Evolutionary conservation across 2,329 filamentous ascomycete species (phyloP).

Genomic region (Pseudogymnoascus sp.): DNA sequence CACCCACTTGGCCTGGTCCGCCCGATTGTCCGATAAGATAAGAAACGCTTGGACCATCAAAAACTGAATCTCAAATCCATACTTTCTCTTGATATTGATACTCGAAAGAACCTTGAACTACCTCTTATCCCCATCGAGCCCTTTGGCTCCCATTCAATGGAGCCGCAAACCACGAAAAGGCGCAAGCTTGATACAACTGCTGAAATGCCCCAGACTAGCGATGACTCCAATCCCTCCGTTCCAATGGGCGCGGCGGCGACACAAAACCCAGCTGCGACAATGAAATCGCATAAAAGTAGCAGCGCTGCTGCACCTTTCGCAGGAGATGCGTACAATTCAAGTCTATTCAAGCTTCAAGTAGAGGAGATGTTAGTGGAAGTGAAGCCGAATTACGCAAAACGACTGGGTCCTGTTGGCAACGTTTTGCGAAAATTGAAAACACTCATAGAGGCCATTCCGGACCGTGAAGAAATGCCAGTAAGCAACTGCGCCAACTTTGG

Average conservation of each 20-base stretch:
- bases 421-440: constrained; percentile 45
- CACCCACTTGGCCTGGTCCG: background rate
- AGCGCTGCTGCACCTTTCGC: constrained; percentile 31
- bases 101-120: background rate
- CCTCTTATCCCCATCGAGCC: constrained; percentile 1
- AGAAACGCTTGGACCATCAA: constrained; percentile 9
- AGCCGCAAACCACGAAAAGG: constrained; percentile 24
- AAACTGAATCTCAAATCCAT: constrained; percentile 9
- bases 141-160: constrained; percentile 15
- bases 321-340: constrained; percentile 48
- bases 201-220: constrained; percentile 13
- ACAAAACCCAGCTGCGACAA: constrained; percentile 5
- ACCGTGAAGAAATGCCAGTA: constrained; percentile 38
- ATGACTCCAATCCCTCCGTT: constrained; percentile 9
- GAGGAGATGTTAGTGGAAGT: constrained; percentile 53
- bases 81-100: constrained; percentile 7
- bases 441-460: constrained; percentile 47
- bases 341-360: constrained; percentile 58
- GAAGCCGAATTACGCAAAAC: constrained; percentile 48
- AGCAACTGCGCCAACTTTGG: constrained; percentile 10
- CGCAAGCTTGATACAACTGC: constrained; percentile 24
- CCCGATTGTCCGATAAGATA: constrained; percentile 9
- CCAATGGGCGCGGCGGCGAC: constrained; percentile 12
- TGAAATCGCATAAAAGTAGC: constrained; percentile 11
- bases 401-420: constrained; percentile 43